These are phyloP conservation scores for Penicillium salamii DNA, from an alignment of 495 filamentous ascomycete genomes.

Conservation along the genomic window DNA sequence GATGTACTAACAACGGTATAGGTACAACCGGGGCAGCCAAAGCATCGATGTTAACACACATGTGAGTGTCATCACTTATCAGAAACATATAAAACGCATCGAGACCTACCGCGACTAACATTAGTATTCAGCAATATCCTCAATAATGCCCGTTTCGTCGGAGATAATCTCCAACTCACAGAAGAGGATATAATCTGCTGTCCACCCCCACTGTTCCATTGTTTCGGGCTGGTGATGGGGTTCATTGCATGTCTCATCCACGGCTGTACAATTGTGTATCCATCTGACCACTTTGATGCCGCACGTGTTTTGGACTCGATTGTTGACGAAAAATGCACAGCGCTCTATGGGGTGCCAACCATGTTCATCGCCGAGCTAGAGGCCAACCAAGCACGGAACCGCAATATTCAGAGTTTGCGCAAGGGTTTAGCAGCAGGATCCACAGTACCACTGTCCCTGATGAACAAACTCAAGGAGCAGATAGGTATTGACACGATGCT, in stretches of 20 bases:
- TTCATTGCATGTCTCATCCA: constrained; percentile 6
- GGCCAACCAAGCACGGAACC: neutral
- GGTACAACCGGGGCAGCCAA: neutral
- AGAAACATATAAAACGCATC: neutral
- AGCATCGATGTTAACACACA: neutral
- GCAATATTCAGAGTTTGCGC: neutral
- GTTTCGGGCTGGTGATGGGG: constrained; percentile 12
- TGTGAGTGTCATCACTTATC: neutral
- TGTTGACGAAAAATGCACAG: neutral
- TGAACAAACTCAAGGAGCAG: neutral
- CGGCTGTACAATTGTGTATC: constrained; percentile 7
- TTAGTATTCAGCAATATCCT: neutral
- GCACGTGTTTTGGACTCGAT: constrained; percentile 1
- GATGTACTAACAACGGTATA: neutral
- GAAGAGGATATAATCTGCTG: neutral
- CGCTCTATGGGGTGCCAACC: constrained; percentile 6
- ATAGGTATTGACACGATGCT: neutral
- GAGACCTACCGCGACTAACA: neutral
- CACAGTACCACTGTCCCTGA: neutral
- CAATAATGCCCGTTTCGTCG: neutral
- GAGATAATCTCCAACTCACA: neutral
- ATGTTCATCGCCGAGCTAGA: constrained; percentile 12
- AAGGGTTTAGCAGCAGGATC: constrained; percentile 4
- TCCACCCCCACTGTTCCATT: constrained; percentile 11
- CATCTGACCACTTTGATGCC: constrained; percentile 8